A percentile compares a stretch with the other conserved stretches of the same genome.
These are phyloP conservation scores for Lyophyllum atratum DNA, from an alignment of 768 basidiomycete species.

Conservation along the genomic window DNA sequence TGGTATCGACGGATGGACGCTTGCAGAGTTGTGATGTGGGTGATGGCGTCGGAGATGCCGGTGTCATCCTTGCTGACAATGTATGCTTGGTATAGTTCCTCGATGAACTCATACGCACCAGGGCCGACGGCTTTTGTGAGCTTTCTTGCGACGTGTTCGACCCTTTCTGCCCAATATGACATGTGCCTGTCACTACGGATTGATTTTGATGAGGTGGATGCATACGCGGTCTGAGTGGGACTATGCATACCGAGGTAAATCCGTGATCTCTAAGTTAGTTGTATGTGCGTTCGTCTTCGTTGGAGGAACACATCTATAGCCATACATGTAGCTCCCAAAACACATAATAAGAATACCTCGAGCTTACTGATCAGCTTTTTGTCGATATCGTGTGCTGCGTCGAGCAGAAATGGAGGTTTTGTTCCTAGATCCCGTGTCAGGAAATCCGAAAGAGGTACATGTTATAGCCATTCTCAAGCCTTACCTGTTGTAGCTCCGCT, in stretches of 20 bases:
- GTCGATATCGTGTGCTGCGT: neutral
- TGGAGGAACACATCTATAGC: neutral
- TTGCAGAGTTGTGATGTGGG: neutral
- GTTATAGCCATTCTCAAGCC: neutral
- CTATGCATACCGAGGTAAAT: neutral
- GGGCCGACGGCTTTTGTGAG: neutral
- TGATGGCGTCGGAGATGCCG: neutral
- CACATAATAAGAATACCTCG: neutral
- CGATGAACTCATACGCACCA: neutral
- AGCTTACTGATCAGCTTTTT: neutral
- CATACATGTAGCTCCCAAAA: too few relatives aligned
- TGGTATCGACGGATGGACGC: neutral
- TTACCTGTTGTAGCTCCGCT: neutral
- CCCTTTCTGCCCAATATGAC: neutral
- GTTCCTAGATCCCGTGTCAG: neutral
- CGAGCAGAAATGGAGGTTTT: neutral
- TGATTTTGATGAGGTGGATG: too few relatives aligned
- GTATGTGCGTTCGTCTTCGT: neutral
- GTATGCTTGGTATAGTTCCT: neutral
- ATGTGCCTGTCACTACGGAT: neutral
- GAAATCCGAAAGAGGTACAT: neutral
- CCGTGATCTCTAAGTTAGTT: too few relatives aligned
- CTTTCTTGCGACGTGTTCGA: neutral
- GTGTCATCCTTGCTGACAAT: neutral
- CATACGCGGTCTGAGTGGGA: neutral